Conservation (phyloP, 1,284 basidiomycete species). For the Farysia itapuensis region DNA sequence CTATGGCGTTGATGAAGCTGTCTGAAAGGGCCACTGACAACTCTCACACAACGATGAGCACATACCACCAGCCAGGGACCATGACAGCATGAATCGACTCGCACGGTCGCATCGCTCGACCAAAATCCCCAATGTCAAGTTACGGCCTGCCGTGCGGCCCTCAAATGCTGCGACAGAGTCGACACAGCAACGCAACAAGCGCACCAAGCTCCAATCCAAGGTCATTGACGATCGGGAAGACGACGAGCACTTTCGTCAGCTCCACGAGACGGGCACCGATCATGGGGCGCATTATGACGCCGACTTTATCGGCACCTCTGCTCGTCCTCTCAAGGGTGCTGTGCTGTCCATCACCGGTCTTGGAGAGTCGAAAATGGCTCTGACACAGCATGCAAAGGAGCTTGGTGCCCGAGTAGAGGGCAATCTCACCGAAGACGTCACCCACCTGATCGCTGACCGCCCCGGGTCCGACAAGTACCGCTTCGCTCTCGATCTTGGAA, state of each 20-base stretch:
- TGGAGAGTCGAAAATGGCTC: conserved; percentile 67
- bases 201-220: conserved; percentile 5
- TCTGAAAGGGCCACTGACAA: too few species aligned
- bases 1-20: too few species aligned
- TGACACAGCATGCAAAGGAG: conserved; percentile 74
- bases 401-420: conserved; percentile 71
- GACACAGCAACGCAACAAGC: conserved; percentile 8
- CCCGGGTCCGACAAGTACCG: conserved; percentile 79
- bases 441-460: conserved; percentile 72
- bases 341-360: conserved; percentile 74
- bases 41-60: too few species aligned
- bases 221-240: conserved; percentile 42
- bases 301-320: conserved; percentile 50
- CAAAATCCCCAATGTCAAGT: conserved; percentile 57
- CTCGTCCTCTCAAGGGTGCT: conserved; percentile 69
- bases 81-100: conserved; percentile 40
- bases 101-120: conserved; percentile 49
- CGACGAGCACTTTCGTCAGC: conserved; percentile 40
- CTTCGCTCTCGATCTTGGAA: conserved; percentile 73
- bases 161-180: conserved; percentile 3
- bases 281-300: conserved; percentile 44
- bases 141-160: conserved; percentile 35
- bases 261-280: conserved; percentile 54
- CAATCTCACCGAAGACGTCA: conserved; percentile 76
- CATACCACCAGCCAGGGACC: too few species aligned